Evolutionary conservation across 352 stramenopile genomes (phyloP).

Genomic region (Pythium biforme): DNA sequence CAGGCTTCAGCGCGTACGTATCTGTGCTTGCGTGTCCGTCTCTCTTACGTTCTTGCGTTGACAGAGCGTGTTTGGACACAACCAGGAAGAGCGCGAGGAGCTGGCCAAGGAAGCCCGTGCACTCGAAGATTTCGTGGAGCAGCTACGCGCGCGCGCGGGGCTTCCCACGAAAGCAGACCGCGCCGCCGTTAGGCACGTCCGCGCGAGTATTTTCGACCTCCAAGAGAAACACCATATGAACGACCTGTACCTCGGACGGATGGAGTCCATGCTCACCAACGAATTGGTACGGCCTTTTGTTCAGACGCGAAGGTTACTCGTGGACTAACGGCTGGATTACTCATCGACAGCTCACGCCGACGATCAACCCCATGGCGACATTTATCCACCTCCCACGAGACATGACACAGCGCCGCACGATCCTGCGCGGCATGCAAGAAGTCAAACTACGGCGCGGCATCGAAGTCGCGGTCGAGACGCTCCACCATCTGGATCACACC

Average conservation of each 20-base stretch:
- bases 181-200: background rate
- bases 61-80: too few species aligned
- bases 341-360: background rate
- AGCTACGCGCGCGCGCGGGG: background rate
- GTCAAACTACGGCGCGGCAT: constrained; percentile 36
- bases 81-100: background rate
- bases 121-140: constrained; percentile 2
- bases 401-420: constrained; percentile 1
- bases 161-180: constrained; percentile 2
- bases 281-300: constrained; percentile 15
- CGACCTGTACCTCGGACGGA: constrained; percentile 8
- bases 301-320: too few species aligned
- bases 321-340: too few species aligned
- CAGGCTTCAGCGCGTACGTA: background rate
- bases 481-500: constrained; percentile 7
- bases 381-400: constrained; percentile 16
- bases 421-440: constrained; percentile 28
- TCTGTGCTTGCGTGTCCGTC: too few species aligned
- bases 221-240: constrained; percentile 15
- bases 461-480: background rate
- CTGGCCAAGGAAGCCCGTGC: background rate
- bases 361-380: constrained; percentile 12
- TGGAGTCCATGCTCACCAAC: constrained; percentile 12
- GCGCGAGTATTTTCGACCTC: background rate
- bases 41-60: too few species aligned